Conservation (phyloP, 768 basidiomycete genomes). For the Udeniomyces megalosporus region DNA sequence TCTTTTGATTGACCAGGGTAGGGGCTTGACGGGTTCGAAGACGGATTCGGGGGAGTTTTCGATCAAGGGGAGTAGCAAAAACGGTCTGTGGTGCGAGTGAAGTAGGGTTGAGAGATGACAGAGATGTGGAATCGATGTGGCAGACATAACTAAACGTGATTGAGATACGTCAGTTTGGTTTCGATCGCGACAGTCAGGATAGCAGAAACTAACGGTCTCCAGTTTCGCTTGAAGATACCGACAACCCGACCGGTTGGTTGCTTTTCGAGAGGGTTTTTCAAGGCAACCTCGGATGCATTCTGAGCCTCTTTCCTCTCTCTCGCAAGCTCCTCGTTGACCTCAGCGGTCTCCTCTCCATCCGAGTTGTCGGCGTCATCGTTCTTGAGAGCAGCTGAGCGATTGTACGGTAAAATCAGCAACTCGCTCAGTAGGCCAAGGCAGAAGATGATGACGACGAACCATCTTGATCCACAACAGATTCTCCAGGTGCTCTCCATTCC, state of each 20-base stretch:
- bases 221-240: conserved; percentile 85
- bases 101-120: conserved; percentile 58
- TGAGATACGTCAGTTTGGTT: not conserved
- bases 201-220: conserved; percentile 59
- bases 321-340: conserved; percentile 32
- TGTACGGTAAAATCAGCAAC: not conserved
- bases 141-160: conserved; percentile 58
- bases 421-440: not conserved
- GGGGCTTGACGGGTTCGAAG: conserved; percentile 90
- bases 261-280: conserved; percentile 36
- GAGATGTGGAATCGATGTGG: conserved; percentile 78
- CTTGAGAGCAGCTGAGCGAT: conserved; percentile 48
- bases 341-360: conserved; percentile 43
- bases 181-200: not conserved
- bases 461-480: conserved; percentile 90
- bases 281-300: conserved; percentile 23
- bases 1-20: conserved; percentile 73
- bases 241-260: conserved; percentile 87
- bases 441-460: conserved; percentile 34
- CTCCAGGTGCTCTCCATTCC: conserved; percentile 82
- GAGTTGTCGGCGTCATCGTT: conserved; percentile 52
- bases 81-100: conserved; percentile 65
- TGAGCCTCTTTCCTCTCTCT: conserved; percentile 35
- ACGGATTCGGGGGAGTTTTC: conserved; percentile 80
- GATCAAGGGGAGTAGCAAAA: conserved; percentile 83